Conservation (phyloP, 371 early-diverging fungal genomes). For the Mucor saturninus region DNA sequence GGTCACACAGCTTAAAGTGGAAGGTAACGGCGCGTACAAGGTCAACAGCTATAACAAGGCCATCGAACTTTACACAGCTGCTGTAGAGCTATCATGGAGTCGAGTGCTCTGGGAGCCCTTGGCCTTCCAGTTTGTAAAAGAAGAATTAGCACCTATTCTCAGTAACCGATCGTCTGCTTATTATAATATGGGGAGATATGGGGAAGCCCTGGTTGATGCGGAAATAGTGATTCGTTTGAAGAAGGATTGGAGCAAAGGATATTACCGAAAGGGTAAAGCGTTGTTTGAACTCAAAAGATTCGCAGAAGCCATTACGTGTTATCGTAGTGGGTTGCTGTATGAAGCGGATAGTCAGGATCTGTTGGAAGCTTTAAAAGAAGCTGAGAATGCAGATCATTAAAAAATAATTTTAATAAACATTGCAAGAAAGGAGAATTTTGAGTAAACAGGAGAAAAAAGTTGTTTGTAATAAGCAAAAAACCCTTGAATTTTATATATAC, state of each 20-base stretch:
- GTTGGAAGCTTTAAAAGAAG: slow-evolving; percentile 37
- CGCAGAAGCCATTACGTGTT: slow-evolving; percentile 68
- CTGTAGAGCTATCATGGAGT: slow-evolving; percentile 66
- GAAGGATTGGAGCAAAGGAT: slow-evolving; percentile 77
- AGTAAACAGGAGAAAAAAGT: not conserved
- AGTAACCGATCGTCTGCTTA: slow-evolving; percentile 75
- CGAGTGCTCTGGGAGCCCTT: slow-evolving; percentile 78
- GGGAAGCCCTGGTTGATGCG: slow-evolving; percentile 75
- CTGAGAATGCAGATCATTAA: slow-evolving; percentile 20
- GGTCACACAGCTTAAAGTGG: slow-evolving; percentile 66
- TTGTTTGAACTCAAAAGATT: slow-evolving; percentile 64
- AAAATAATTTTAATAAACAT: not conserved
- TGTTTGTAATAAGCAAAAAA: not conserved
- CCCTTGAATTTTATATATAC: not conserved
- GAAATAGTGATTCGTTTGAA: slow-evolving; percentile 71
- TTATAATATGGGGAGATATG: slow-evolving; percentile 61
- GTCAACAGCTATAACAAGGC: slow-evolving; percentile 66
- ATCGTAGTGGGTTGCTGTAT: slow-evolving; percentile 62
- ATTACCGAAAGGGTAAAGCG: slow-evolving; percentile 78
- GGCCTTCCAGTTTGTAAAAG: slow-evolving; percentile 57
- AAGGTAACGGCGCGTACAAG: slow-evolving; percentile 74
- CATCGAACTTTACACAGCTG: slow-evolving; percentile 67
- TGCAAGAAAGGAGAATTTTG: slow-evolving; percentile 1
- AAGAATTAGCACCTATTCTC: slow-evolving; percentile 70
- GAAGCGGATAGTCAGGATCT: slow-evolving; percentile 66